These are phyloP conservation scores for Colletotrichum neosansevieriae DNA, from an alignment of 2,329 filamentous ascomycete genomes.

Conservation along the genomic window DNA sequence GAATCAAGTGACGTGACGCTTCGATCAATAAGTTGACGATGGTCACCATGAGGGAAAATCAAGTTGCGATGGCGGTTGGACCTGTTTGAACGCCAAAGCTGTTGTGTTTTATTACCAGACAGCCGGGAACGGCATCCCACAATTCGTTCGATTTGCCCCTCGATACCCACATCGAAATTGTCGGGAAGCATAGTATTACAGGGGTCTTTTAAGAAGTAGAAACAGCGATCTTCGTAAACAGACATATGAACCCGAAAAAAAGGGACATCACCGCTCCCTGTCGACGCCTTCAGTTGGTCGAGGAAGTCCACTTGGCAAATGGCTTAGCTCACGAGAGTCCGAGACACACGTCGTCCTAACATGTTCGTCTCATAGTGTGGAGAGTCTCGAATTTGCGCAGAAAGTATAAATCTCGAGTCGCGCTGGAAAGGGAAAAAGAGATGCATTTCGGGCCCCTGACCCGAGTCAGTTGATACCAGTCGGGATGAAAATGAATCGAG, in stretches of 20 bases:
- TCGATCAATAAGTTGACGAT: background rate
- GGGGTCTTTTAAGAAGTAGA: background rate
- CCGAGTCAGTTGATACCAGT: background rate
- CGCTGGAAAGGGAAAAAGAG: background rate
- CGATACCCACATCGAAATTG: background rate
- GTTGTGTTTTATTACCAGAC: background rate
- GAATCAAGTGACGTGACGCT: background rate
- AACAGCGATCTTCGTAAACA: too few relatives aligned
- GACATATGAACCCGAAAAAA: too few relatives aligned
- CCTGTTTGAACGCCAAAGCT: background rate
- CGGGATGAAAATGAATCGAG: background rate
- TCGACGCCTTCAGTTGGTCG: too few relatives aligned
- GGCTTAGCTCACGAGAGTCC: too few relatives aligned
- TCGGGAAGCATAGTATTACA: background rate
- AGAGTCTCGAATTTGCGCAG: background rate
- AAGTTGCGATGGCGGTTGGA: background rate
- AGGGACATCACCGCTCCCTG: too few relatives aligned
- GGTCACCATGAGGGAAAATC: too few relatives aligned
- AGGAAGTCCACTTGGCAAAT: too few relatives aligned
- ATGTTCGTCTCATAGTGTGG: background rate
- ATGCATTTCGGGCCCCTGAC: background rate
- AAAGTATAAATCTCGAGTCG: conserved; percentile 1
- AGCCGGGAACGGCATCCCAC: background rate
- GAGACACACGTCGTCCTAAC: background rate
- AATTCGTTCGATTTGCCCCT: background rate